Conservation (phyloP, 176 grass and related monocot genomes). For the Phoenix dactylifera region DNA sequence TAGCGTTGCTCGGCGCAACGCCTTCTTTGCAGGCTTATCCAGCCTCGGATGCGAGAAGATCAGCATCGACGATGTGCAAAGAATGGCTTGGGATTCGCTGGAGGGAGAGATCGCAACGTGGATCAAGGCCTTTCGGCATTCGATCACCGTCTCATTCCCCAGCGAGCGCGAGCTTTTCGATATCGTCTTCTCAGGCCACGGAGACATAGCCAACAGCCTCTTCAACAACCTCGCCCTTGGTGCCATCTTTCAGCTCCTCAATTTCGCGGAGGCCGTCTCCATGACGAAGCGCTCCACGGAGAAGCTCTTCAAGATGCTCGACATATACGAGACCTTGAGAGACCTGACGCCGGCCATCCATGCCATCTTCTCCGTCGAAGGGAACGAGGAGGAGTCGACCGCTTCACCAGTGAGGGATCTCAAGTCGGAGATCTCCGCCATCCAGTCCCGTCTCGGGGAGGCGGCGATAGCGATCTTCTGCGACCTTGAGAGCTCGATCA, state of each 20-base stretch:
- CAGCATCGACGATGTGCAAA: slow-evolving; percentile 77
- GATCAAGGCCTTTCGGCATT: slow-evolving; percentile 31
- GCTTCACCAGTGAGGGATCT: no score
- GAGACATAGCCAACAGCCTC: no score
- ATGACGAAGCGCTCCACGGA: background rate
- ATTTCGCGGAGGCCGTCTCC: background rate
- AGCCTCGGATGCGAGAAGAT: slow-evolving; percentile 63
- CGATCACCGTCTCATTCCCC: no score
- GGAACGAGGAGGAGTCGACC: no score
- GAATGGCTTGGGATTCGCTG: slow-evolving; percentile 73
- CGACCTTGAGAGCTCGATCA: slow-evolving; percentile 2
- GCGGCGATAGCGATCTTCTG: background rate
- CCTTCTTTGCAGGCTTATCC: slow-evolving; percentile 46
- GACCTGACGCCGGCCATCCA: no score
- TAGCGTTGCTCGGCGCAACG: slow-evolving; percentile 51
- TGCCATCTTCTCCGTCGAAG: no score
- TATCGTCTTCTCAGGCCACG: no score
- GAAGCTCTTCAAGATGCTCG: slow-evolving; percentile 7
- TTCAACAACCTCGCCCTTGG: no score
- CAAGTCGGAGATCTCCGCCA: background rate
- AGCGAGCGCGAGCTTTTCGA: no score
- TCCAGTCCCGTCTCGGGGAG: background rate
- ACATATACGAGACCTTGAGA: background rate
- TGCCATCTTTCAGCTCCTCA: no score
- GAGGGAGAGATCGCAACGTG: slow-evolving; percentile 60